Evolutionary conservation across 306 rosid species (phyloP).

Genomic region (Phaseolus lunatus): DNA sequence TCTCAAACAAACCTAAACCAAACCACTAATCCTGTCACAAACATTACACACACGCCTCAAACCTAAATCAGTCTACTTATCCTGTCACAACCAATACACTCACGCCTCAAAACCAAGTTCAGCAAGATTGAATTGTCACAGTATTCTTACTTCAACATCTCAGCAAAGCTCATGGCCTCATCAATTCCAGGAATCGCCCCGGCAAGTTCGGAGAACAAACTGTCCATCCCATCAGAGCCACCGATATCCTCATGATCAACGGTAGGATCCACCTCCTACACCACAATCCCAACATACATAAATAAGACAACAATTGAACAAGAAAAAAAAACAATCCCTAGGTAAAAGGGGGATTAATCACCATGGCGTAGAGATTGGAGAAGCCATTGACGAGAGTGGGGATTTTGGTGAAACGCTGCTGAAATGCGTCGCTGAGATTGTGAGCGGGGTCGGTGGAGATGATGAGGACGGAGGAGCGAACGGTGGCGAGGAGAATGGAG

Average conservation of each 20-base stretch:
- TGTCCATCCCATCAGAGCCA: slow-evolving; percentile 82
- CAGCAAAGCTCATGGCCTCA: slow-evolving; percentile 99
- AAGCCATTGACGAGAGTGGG: slow-evolving; percentile 95
- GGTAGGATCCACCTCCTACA: slow-evolving; percentile 95
- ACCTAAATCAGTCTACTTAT: neutral
- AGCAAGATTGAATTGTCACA: neutral
- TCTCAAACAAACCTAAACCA: slow-evolving; percentile 7
- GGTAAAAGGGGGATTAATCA: slow-evolving; percentile 21
- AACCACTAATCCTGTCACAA: neutral
- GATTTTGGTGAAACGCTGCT: slow-evolving; percentile 86
- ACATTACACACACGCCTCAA: neutral
- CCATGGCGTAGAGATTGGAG: slow-evolving; percentile 95
- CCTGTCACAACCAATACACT: neutral
- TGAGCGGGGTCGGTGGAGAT: slow-evolving; percentile 99
- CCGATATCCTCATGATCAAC: slow-evolving; percentile 79
- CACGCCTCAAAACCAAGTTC: slow-evolving; percentile 12
- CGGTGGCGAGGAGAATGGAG: slow-evolving; percentile 80
- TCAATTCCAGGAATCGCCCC: slow-evolving; percentile 99
- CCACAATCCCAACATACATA: neutral
- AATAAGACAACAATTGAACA: slow-evolving; percentile 13
- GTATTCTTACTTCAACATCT: slow-evolving; percentile 88
- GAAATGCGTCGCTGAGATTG: slow-evolving; percentile 98
- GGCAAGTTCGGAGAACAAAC: slow-evolving; percentile 80
- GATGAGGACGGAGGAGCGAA: slow-evolving; percentile 86
- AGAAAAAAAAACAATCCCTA: neutral